Percentiles rank a stretch among this genome's conserved stretches.
These are phyloP conservation scores for Elongisporangium undulatum DNA, from an alignment of 352 stramenopile genomes.

Conservation along the genomic window DNA sequence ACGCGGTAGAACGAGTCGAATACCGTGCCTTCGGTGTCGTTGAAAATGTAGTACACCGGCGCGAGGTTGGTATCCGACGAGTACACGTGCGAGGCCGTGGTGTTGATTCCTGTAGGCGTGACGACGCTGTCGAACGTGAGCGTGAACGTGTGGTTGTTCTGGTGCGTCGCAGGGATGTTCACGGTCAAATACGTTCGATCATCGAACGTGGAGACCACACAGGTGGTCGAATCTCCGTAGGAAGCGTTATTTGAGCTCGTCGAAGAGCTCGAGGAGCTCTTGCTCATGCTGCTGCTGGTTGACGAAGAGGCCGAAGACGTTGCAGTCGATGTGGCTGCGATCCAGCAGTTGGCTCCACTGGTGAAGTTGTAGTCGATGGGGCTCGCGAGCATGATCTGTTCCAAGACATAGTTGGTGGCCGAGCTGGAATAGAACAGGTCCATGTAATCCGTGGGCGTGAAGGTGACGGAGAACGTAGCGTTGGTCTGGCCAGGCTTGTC, in stretches of 20 bases:
- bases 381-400: slow-evolving; percentile 74
- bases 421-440: slow-evolving; percentile 47
- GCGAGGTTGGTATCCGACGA: slow-evolving; percentile 54
- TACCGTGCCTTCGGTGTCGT: slow-evolving; percentile 58
- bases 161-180: slow-evolving; percentile 45
- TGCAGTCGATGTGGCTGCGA: not conserved
- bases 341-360: slow-evolving; percentile 28
- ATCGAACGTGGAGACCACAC: slow-evolving; percentile 40
- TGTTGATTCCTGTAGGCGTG: slow-evolving; percentile 55
- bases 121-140: slow-evolving; percentile 62
- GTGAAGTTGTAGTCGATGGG: slow-evolving; percentile 65
- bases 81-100: slow-evolving; percentile 27
- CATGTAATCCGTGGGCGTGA: slow-evolving; percentile 68
- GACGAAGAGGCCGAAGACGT: slow-evolving; percentile 12
- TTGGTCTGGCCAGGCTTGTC: slow-evolving; percentile 69
- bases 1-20: slow-evolving; percentile 71
- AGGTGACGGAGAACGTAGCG: slow-evolving; percentile 64
- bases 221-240: slow-evolving; percentile 18
- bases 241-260: not conserved
- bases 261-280: not conserved
- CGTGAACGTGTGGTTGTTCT: slow-evolving; percentile 54
- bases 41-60: slow-evolving; percentile 74
- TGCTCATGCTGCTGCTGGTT: not conserved
- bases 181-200: slow-evolving; percentile 65
- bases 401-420: slow-evolving; percentile 34